Evolutionary conservation across 306 rosid genomes (phyloP).

Genomic region (Potentilla sterilis): DNA sequence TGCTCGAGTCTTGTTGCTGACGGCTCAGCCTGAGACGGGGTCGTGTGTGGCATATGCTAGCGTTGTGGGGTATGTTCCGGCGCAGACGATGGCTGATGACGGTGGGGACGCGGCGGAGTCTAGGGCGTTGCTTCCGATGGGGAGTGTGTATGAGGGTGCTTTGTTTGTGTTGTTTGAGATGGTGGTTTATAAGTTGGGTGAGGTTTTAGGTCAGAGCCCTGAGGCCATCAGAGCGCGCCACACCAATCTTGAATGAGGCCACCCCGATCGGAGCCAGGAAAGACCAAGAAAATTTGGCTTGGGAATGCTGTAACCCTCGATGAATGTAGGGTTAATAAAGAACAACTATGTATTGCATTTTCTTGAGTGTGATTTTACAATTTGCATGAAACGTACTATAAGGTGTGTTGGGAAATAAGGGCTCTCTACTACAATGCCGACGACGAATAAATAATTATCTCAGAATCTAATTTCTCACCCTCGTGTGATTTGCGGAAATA

Average conservation of each 20-base stretch:
- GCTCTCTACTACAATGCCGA: no score
- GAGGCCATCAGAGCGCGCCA: conserved; percentile 85
- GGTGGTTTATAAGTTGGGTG: conserved; percentile 70
- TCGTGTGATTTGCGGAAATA: no score
- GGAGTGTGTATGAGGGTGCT: conserved; percentile 88
- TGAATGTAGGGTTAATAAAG: neutral
- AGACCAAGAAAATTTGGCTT: neutral
- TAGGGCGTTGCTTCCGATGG: conserved; percentile 86
- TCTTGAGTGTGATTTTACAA: neutral
- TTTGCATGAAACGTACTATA: no score
- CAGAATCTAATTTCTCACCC: no score
- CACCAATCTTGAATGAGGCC: conserved; percentile 67
- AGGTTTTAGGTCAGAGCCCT: conserved; percentile 52
- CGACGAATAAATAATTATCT: no score
- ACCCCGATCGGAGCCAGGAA: neutral
- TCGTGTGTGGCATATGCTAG: conserved; percentile 63
- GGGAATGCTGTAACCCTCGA: neutral
- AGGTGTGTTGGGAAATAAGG: no score
- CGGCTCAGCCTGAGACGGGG: conserved; percentile 80
- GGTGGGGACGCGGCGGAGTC: conserved; percentile 28
- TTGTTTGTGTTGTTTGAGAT: conserved; percentile 88
- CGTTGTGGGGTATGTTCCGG: conserved; percentile 72
- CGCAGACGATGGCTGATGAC: conserved; percentile 92
- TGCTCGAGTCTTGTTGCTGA: conserved; percentile 67
- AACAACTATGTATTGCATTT: neutral